phyloP scores from a whole-genome alignment of 2,329 filamentous ascomycete genomes.

The Colletotrichum eremochloae region DNA sequence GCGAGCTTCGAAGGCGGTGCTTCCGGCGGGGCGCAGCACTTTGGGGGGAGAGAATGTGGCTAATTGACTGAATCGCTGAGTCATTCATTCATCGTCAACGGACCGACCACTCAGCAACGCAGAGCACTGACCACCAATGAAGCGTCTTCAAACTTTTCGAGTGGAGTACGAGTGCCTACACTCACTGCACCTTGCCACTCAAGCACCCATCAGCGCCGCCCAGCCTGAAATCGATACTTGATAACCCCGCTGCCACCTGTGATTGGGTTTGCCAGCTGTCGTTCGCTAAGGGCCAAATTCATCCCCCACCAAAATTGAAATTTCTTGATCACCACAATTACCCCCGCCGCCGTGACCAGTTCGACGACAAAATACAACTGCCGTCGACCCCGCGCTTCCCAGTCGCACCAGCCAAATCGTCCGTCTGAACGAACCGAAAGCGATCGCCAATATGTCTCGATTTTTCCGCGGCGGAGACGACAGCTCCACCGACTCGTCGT shows the following conservation, averaged over 20 bases:
- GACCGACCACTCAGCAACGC: not conserved
- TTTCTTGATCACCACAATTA: conserved; percentile 34
- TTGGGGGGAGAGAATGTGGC: not conserved
- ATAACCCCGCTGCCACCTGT: conserved; percentile 30
- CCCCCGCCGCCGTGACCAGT: conserved; percentile 40
- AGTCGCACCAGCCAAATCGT: conserved; percentile 37
- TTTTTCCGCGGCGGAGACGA: conserved; percentile 95
- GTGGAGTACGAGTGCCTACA: not conserved
- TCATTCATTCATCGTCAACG: not conserved
- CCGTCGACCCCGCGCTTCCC: conserved; percentile 39
- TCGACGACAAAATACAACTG: conserved; percentile 38
- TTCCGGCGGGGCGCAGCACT: not conserved
- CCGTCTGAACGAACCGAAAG: conserved; percentile 36
- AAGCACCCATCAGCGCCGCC: not conserved
- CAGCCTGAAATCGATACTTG: not conserved
- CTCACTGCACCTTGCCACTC: conserved; percentile 11
- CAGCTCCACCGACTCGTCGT: conserved; percentile 95
- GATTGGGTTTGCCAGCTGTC: conserved; percentile 27
- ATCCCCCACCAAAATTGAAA: conserved; percentile 42
- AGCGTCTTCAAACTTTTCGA: conserved; percentile 22
- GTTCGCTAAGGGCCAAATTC: conserved; percentile 37
- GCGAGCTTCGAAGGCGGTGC: conserved; percentile 22
- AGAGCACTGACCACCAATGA: not conserved
- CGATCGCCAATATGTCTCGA: conserved; percentile 80
- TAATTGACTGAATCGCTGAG: not conserved